Percentiles rank a stretch among this genome's conserved stretches.
phyloP scores from a whole-genome alignment of 106 monocot genomes.

The Allium cepa region DNA sequence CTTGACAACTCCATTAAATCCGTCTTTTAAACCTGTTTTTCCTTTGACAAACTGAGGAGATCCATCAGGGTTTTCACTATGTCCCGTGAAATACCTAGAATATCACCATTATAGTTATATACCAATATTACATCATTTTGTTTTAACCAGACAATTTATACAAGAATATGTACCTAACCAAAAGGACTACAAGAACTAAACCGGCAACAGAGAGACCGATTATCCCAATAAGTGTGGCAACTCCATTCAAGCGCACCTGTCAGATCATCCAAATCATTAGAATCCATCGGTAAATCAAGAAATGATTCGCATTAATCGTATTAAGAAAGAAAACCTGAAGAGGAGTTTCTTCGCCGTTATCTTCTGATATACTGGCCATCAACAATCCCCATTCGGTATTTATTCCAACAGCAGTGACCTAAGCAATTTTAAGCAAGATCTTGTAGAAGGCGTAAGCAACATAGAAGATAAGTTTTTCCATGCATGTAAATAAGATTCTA shows the following conservation, averaged over 20 bases:
- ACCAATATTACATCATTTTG: background rate
- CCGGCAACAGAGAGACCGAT: slow-evolving; percentile 77
- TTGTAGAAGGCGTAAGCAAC: no score
- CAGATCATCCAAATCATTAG: background rate
- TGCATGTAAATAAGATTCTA: no score
- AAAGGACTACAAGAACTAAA: slow-evolving; percentile 69
- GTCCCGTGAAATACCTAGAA: slow-evolving; percentile 55
- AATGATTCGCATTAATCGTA: no score
- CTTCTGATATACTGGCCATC: slow-evolving; percentile 95
- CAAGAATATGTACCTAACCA: slow-evolving; percentile 38
- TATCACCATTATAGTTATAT: slow-evolving; percentile 1
- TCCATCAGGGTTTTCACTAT: slow-evolving; percentile 54
- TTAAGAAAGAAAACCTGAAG: slow-evolving; percentile 58
- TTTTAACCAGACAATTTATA: no score
- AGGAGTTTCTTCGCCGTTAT: slow-evolving; percentile 96
- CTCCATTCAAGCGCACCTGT: slow-evolving; percentile 95
- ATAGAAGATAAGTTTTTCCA: no score
- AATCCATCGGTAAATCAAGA: no score
- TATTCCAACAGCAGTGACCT: slow-evolving; percentile 94
- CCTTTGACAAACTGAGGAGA: slow-evolving; percentile 46
- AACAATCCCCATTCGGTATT: slow-evolving; percentile 99
- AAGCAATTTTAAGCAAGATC: background rate
- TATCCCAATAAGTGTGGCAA: slow-evolving; percentile 88
- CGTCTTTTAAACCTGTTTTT: slow-evolving; percentile 35
- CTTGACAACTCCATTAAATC: slow-evolving; percentile 43